Evolutionary conservation across 2,329 filamentous ascomycete genomes (phyloP), one percentile per base, ranked within the genome.

Genomic region (Diaporthe destruens): DNA sequence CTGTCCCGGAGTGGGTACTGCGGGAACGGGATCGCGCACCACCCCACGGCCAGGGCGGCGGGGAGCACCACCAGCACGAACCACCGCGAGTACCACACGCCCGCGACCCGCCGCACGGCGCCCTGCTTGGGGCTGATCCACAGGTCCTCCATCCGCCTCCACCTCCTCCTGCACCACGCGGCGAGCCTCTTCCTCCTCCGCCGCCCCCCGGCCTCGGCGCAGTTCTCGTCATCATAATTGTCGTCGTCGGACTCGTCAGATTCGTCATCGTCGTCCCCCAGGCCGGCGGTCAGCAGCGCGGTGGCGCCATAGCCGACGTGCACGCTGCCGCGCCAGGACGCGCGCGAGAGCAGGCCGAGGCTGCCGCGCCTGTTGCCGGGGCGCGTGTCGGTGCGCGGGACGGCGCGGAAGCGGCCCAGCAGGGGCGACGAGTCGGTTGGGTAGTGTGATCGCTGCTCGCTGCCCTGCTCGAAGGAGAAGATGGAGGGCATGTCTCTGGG

Each of bases 401-500:
- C 89, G 73, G 90, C 90, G 74, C 90, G 89, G 81, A 90, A 92
- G 51, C 90, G 88, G 74, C 90, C 90, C 2, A 92, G 87, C 11
- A 92, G 82, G 32, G 90, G 89, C 23, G 90, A 88, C 54, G 88
- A 83, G 77, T 91, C 87, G 72, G 79, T 80, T 68, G 81, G 78
- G 74, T 82, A 80, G 66, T 85, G 85, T 74, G 84, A 82, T 77
- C 84, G 86, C 75, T 89, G 87, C 82, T 92, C 90, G 78, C 84
- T 86, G 80, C 90, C 90, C 78, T 90, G 90, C 75, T 90, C 90
- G 82, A 92, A 92, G 80, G 87, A 85, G 82, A 92, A 92, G 85
- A 92, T 90, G 78, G 87, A 85, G 79, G 90, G 88, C 89, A 92
- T 91, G 14, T 72, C 74, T 61, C 56, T 44, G 72, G 69, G 25